A percentile compares a stretch with the other conserved stretches of the same genome.
These are phyloP conservation scores for Corymbia maculata DNA, from an alignment of 345 rosid species.

Conservation along the genomic window DNA sequence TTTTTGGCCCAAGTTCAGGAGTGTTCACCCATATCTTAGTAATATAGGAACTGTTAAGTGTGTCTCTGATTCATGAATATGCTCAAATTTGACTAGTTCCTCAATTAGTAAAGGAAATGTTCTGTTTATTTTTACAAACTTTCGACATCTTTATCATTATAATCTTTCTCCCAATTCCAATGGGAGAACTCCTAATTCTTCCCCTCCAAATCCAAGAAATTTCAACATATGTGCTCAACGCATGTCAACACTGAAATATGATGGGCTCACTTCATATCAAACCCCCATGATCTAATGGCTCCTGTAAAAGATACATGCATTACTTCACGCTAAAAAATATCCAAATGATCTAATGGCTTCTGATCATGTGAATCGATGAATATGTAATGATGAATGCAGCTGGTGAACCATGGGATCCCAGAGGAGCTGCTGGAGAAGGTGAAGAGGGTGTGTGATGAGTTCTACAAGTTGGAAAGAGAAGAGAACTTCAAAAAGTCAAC, in stretches of 20 bases:
- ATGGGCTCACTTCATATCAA: not conserved
- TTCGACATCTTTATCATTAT: not conserved
- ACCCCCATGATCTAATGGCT: not conserved
- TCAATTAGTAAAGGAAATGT: not conserved
- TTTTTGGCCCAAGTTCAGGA: not conserved
- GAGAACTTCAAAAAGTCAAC: conserved; percentile 48
- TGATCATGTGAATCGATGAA: not conserved
- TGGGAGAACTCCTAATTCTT: not conserved
- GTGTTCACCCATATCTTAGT: not conserved
- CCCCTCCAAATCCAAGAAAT: not conserved
- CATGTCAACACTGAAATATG: not conserved
- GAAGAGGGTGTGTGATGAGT: conserved; percentile 54
- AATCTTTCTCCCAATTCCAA: not conserved
- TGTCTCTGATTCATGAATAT: not conserved
- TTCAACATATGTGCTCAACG: not conserved
- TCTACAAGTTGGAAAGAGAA: conserved; percentile 62
- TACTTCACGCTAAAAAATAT: not conserved
- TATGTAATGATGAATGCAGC: conserved; percentile 16
- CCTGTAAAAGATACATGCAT: not conserved
- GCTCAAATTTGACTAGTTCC: not conserved
- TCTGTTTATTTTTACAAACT: not conserved
- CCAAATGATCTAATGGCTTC: not conserved
- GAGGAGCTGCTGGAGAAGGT: conserved; percentile 64
- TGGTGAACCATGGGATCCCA: conserved; percentile 76
- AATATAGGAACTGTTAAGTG: not conserved